phyloP scores from a whole-genome alignment of 2,329 filamentous ascomycete species.

The Trichoderma cornu-damae region DNA sequence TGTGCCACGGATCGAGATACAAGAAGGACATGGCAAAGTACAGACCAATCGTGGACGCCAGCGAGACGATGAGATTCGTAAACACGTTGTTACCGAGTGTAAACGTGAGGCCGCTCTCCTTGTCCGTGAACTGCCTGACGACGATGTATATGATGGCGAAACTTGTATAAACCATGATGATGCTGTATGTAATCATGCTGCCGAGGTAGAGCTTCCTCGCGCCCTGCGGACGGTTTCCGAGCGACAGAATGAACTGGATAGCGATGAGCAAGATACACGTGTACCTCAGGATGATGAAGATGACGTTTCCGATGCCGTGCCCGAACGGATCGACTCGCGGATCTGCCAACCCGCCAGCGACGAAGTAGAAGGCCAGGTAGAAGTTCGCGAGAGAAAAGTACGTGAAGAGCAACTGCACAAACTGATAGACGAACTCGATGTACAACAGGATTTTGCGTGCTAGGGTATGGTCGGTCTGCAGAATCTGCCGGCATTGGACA shows the following conservation, averaged over 20 bases:
- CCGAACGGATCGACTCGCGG: slow-evolving; percentile 81
- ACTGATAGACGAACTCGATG: slow-evolving; percentile 93
- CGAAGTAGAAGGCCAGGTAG: slow-evolving; percentile 98
- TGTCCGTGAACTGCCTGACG: slow-evolving; percentile 65
- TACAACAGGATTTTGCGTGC: slow-evolving; percentile 86
- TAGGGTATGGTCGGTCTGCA: slow-evolving; percentile 85
- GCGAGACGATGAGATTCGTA: slow-evolving; percentile 88
- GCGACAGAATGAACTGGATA: slow-evolving; percentile 91
- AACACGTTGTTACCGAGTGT: slow-evolving; percentile 80
- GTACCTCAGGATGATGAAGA: slow-evolving; percentile 85
- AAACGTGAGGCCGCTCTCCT: slow-evolving; percentile 41
- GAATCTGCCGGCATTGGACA: slow-evolving; percentile 90
- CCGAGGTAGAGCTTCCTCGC: slow-evolving; percentile 84
- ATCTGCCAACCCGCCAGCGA: slow-evolving; percentile 84
- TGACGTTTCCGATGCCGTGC: slow-evolving; percentile 73
- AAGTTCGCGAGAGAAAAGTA: slow-evolving; percentile 99
- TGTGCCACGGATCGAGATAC: slow-evolving; percentile 98
- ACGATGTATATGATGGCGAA: slow-evolving; percentile 90
- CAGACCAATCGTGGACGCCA: slow-evolving; percentile 81
- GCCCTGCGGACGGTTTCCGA: slow-evolving; percentile 94
- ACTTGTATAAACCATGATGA: slow-evolving; percentile 95
- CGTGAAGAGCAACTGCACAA: slow-evolving; percentile 87
- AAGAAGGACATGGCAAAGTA: slow-evolving; percentile 97
- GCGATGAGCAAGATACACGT: slow-evolving; percentile 80
- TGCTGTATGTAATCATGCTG: slow-evolving; percentile 80